These are phyloP conservation scores for Lachnellula cervina DNA, from an alignment of 2,329 filamentous ascomycete genomes.

Conservation along the genomic window DNA sequence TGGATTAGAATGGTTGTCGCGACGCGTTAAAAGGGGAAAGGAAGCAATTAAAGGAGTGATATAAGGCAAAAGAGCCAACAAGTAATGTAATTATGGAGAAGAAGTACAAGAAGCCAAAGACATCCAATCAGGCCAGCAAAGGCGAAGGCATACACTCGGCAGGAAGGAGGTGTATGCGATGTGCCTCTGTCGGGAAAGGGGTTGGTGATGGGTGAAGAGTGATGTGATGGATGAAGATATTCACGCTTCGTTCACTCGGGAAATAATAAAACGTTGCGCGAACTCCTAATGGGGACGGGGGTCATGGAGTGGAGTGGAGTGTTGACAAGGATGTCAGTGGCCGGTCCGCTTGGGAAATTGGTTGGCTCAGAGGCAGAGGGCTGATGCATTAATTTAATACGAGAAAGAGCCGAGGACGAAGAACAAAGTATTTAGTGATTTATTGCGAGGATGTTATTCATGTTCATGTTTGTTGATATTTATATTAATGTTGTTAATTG, in stretches of 20 bases:
- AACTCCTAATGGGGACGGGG: background rate
- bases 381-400: conserved; percentile 1
- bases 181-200: conserved; percentile 1
- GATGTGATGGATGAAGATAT: conserved; percentile 1
- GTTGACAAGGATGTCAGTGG: background rate
- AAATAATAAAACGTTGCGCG: conserved; percentile 13
- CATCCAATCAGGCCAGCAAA: conserved; percentile 24
- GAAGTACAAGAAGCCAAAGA: conserved; percentile 18
- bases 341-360: conserved; percentile 3
- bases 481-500: no score
- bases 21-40: conserved; percentile 7
- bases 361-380: background rate
- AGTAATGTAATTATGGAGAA: conserved; percentile 1
- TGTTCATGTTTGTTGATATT: no score
- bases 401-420: background rate
- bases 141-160: conserved; percentile 13
- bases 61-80: conserved; percentile 17
- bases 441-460: no score
- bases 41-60: conserved; percentile 28
- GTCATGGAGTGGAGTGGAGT: background rate
- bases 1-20: conserved; percentile 3
- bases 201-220: conserved; percentile 4
- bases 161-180: conserved; percentile 9
- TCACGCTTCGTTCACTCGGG: background rate
- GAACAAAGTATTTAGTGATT: background rate